Conservation (phyloP, 257 asterid genomes). For the Cordia subcordata region DNA sequence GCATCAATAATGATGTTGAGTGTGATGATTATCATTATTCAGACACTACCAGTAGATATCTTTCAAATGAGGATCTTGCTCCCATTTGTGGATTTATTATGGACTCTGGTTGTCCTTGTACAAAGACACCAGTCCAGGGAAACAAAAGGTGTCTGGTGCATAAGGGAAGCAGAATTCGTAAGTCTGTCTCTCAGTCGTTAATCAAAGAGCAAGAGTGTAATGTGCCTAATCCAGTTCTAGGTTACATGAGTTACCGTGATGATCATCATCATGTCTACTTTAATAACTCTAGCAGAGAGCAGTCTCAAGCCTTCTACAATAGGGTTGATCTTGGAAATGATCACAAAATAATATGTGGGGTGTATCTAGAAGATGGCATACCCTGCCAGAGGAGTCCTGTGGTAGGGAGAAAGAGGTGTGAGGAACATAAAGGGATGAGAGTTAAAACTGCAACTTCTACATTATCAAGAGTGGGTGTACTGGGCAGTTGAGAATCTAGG, state of each 20-base stretch:
- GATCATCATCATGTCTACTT: background rate
- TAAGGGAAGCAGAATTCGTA: slow-evolving; percentile 22
- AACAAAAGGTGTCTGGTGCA: slow-evolving; percentile 35
- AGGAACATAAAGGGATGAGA: slow-evolving; percentile 33
- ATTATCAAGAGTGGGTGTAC: background rate
- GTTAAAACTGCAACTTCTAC: slow-evolving; percentile 12
- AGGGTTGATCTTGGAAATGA: background rate
- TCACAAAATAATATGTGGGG: slow-evolving; percentile 21
- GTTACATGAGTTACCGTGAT: background rate
- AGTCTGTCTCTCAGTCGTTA: slow-evolving; percentile 2
- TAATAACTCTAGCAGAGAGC: background rate
- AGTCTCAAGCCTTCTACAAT: background rate
- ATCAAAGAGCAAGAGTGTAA: slow-evolving; percentile 11
- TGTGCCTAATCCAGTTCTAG: slow-evolving; percentile 4
- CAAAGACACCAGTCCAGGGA: slow-evolving; percentile 23
- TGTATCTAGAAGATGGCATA: slow-evolving; percentile 19
- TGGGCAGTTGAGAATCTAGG: slow-evolving; percentile 7
- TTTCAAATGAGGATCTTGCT: background rate
- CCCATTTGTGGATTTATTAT: slow-evolving; percentile 29
- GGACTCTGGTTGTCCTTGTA: slow-evolving; percentile 30
- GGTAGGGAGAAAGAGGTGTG: slow-evolving; percentile 34
- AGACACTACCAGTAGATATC: background rate
- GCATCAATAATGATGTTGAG: background rate
- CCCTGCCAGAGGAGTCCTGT: slow-evolving; percentile 29
- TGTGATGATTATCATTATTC: too few species aligned